Conservation (phyloP, 75 land plant species). For the Pinus taeda region DNA sequence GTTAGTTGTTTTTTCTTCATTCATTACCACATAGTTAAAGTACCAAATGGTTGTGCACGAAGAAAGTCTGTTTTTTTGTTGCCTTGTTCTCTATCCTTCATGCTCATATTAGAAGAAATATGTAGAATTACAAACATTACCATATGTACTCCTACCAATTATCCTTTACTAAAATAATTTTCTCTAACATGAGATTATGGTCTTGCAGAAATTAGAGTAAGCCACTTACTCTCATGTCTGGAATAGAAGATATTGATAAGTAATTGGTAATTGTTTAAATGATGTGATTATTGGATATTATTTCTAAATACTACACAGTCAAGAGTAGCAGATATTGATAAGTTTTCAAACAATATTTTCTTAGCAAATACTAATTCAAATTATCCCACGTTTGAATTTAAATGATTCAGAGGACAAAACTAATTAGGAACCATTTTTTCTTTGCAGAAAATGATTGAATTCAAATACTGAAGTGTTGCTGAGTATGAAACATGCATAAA, state of each 20-base stretch:
- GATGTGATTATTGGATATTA: not conserved
- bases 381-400: no score
- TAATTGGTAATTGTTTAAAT: not conserved
- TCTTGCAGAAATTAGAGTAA: not conserved
- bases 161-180: not conserved
- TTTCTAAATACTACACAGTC: no score
- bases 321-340: not conserved
- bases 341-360: not conserved
- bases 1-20: not conserved
- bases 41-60: no score
- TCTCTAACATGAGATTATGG: not conserved
- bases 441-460: not conserved
- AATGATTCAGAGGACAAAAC: not conserved
- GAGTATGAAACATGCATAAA: not conserved
- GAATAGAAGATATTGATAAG: not conserved
- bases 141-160: not conserved
- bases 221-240: constrained; percentile 1
- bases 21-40: no score
- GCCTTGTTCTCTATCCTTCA: not conserved
- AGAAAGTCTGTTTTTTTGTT: not conserved
- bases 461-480: no score
- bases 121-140: not conserved
- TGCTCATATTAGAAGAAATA: not conserved
- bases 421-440: not conserved
- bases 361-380: not conserved